Base-by-base conservation (phyloP, 2,329 filamentous ascomycete genomes). In the Teratosphaeria epicoccoides region DNA sequence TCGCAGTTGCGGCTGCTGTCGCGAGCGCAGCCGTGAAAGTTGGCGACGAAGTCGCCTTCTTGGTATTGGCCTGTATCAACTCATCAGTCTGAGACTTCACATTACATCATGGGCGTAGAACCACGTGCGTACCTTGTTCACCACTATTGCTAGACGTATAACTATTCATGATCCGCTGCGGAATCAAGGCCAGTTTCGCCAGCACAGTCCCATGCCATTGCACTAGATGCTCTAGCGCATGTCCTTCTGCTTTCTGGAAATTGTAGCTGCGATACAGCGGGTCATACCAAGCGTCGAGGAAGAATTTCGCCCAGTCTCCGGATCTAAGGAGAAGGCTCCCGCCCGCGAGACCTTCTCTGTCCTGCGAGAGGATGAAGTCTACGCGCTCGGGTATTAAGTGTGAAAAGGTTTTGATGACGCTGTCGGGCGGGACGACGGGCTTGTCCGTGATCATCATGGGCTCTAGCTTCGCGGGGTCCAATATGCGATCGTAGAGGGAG, bases 201-300 rank as follows among this genome's bases (percentile, higher is more conserved):
- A 98, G 79, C 44, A 98, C 85, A 0, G 93, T 98, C 24, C 91
- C 89, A 66, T 98, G 93, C 94, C 93, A 98, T 68, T 77, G 74
- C 54, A 77, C 73, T 47, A 77, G 73, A 57, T 77, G 74, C 60
- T 76, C 93, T 73, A 98, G 71, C 48, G 91, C 90, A 73, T 98
- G 91, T 23, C 78, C 81, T 70, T 98, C 93, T 0, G 88, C 90
- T 68, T 94, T 96, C 65, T 94, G 88, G 65, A 98, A 98, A 66
- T 95, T 95, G 72, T 98, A 98, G 59, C 78, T 87, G 57, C 91
- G 79, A 71, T 95, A 98, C 43, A 97, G 74, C 46, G 93, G 93
- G 67, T 97, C 89, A 65, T 93, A 95, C 93, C 93, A 98, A 1
- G 87, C 85, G 67, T 98, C 93, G 17, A 97, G 71, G 65, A 98